Conservation (phyloP, 2,329 filamentous ascomycete genomes). For the Fusarium graminum region DNA sequence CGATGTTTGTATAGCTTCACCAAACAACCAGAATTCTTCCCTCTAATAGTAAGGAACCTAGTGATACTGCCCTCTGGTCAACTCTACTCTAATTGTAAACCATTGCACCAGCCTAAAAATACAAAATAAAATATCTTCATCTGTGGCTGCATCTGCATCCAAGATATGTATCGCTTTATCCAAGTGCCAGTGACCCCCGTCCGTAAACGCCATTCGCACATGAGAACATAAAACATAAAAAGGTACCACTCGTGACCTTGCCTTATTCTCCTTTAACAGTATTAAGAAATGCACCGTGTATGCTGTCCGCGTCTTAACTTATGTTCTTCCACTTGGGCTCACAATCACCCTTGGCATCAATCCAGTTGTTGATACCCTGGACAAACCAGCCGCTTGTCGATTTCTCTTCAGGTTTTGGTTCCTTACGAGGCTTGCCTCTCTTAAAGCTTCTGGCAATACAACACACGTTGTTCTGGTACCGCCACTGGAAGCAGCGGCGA, state of each 20-base stretch:
- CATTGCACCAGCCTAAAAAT: constrained; percentile 16
- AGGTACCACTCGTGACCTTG: constrained; percentile 21
- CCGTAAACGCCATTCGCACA: constrained; percentile 31
- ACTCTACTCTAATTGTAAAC: constrained; percentile 20
- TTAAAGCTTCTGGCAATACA: constrained; percentile 60
- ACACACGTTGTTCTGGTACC: constrained; percentile 60
- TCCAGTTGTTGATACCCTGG: constrained; percentile 62
- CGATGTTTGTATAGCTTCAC: constrained; percentile 18
- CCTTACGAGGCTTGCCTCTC: constrained; percentile 56
- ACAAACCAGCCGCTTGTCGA: constrained; percentile 62
- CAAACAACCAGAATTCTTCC: background rate
- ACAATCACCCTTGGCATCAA: constrained; percentile 60
- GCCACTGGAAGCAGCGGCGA: constrained; percentile 62
- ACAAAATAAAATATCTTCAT: constrained; percentile 6
- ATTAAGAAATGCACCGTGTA: constrained; percentile 11
- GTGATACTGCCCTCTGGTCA: constrained; percentile 5
- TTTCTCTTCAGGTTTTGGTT: constrained; percentile 50
- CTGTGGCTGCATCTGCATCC: background rate
- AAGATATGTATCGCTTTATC: constrained; percentile 39
- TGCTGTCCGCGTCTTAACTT: constrained; percentile 31
- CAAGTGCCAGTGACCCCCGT: constrained; percentile 25
- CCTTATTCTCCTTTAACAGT: constrained; percentile 1
- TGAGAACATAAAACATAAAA: constrained; percentile 15
- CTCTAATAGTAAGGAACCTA: constrained; percentile 17
- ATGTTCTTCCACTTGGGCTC: constrained; percentile 57